phyloP scores from a whole-genome alignment of 2,329 filamentous ascomycete genomes.

The Magnaporthiopsis poae region DNA sequence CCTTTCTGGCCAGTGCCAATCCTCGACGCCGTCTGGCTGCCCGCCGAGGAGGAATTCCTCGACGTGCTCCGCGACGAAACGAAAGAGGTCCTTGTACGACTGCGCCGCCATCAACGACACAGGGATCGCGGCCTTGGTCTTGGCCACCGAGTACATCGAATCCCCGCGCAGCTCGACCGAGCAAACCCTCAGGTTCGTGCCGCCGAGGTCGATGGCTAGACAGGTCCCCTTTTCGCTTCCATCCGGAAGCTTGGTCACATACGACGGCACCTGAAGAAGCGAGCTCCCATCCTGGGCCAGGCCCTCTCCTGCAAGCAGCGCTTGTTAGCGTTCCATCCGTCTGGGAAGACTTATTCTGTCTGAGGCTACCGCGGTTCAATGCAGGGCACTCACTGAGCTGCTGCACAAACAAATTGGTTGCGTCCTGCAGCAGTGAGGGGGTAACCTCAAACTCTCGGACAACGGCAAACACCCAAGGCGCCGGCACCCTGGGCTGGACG shows the following conservation, averaged over 20 bases:
- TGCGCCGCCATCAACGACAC: constrained; percentile 79
- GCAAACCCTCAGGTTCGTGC: constrained; percentile 95
- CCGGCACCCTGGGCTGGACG: constrained; percentile 23
- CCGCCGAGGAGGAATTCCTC: constrained; percentile 67
- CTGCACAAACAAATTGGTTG: background rate
- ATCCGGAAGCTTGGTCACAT: constrained; percentile 87
- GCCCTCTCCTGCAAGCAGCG: background rate
- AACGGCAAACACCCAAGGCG: constrained; percentile 1
- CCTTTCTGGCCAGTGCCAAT: background rate
- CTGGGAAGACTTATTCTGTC: background rate
- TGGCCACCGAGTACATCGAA: constrained; percentile 83
- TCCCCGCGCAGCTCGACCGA: constrained; percentile 87
- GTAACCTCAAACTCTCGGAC: background rate
- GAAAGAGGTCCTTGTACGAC: constrained; percentile 75
- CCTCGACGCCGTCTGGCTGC: constrained; percentile 44
- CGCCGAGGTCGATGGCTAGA: constrained; percentile 87
- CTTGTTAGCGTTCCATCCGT: background rate
- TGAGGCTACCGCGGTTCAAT: background rate
- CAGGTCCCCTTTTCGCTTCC: constrained; percentile 94
- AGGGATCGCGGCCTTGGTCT: constrained; percentile 84
- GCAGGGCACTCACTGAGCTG: background rate
- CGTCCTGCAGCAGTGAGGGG: background rate
- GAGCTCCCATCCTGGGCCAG: background rate
- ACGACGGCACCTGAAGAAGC: constrained; percentile 72
- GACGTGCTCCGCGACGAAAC: constrained; percentile 84